Base-by-base conservation (phyloP, 768 basidiomycete genomes). In the Auricularia heimuer region DNA sequence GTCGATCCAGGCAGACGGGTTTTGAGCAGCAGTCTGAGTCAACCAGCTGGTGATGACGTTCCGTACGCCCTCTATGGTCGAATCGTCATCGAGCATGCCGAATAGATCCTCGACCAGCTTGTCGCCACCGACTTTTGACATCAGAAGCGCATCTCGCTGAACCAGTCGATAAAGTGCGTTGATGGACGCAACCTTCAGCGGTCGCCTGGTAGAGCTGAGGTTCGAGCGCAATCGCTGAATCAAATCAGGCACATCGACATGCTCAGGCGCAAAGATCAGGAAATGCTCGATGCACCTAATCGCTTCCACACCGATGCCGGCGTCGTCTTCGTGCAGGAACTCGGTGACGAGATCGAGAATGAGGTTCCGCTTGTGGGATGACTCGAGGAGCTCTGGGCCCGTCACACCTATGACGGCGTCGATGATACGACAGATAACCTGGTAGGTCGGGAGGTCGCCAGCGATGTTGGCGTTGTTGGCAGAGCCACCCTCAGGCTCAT, bases 1-100 rank as follows among this genome's bases (percentile, higher is more conserved):
- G 71, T 95, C 94, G 64, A 99, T 97, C 97, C 97, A 99, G 1
- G 95, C 97, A 0, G 90, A 94, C 0, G 97, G 96, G 67, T 94
- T 92, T 65, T 91, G 85, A 21, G 91, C 81, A 1, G 93, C 95
- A 0, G 97, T 98, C 74, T 99, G 97, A 67, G 90, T 85, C 6
- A 98, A 79, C 97, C 97, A 99, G 68, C 90, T 92, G 12, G 84
- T 80, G 69, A 98, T 98, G 65, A 98, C 94, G 67, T 92, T 89
- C 36, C 91, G 82, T 29, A 98, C 94, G 3, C 97, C 97, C 68
- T 96, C 89, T 16, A 98, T 89, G 2, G 88, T 90, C 0, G 94
- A 88, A 71, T 97, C 94, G 69, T 94, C 94, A 71, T 99, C 96
- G 54, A 99, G 77, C 84, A 98, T 89, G 1, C 89, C 89, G 72